Percentiles rank a stretch among this genome's conserved stretches.
phyloP scores from a whole-genome alignment of 176 grass and related monocot species.

The Poa annua region DNA sequence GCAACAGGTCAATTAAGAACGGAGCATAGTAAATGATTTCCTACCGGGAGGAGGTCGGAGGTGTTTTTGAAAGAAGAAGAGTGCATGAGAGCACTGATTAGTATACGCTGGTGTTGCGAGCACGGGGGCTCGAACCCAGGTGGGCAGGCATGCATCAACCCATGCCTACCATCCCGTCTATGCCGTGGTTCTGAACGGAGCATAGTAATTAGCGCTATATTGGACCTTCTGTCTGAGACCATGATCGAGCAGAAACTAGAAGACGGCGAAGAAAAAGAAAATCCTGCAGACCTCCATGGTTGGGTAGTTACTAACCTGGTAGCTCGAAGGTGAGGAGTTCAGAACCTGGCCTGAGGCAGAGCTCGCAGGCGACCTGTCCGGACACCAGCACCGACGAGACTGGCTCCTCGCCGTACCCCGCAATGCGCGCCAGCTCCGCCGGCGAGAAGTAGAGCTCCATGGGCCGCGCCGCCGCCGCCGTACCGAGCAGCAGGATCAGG shows the following conservation, averaged over 20 bases:
- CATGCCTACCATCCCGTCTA: too few relatives aligned
- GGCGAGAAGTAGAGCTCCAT: constrained; percentile 63
- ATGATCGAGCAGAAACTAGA: background rate
- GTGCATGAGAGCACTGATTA: too few relatives aligned
- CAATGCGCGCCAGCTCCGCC: constrained; percentile 61
- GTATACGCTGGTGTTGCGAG: too few relatives aligned
- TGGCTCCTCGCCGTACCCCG: constrained; percentile 73
- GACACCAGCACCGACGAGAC: constrained; percentile 68
- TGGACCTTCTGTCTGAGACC: background rate
- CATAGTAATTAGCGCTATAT: background rate
- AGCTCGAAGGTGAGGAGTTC: constrained; percentile 56
- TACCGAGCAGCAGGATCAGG: constrained; percentile 9
- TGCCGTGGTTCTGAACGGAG: too few relatives aligned
- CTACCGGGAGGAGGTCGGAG: too few relatives aligned
- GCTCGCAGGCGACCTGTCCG: constrained; percentile 60
- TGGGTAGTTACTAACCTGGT: constrained; percentile 20
- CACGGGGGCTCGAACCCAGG: too few relatives aligned
- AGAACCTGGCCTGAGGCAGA: constrained; percentile 51
- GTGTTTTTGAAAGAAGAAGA: too few relatives aligned
- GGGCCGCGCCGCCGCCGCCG: constrained; percentile 14
- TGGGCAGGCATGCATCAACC: too few relatives aligned
- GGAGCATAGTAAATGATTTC: background rate
- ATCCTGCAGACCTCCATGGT: background rate
- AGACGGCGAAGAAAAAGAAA: background rate
- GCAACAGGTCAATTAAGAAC: background rate